phyloP scores from a whole-genome alignment of 768 basidiomycete species.

The Roridomyces roridus region DNA sequence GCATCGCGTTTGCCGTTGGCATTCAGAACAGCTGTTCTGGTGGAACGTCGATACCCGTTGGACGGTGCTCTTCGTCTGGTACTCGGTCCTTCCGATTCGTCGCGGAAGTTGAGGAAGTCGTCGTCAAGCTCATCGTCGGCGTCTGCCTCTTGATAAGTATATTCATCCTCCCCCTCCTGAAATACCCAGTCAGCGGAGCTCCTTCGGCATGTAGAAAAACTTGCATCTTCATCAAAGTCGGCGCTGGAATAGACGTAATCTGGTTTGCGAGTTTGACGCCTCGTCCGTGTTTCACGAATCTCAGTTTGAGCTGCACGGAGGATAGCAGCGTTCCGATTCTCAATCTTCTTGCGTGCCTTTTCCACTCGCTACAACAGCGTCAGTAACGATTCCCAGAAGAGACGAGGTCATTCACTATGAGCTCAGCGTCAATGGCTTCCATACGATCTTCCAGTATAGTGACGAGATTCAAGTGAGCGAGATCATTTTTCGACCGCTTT shows the following conservation, averaged over 20 bases:
- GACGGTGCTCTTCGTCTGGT: conserved; percentile 38
- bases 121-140: conserved; percentile 72
- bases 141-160: conserved; percentile 67
- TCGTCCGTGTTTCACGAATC: conserved; percentile 79
- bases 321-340: conserved; percentile 66
- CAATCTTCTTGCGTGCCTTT: conserved; percentile 70
- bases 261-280: conserved; percentile 72
- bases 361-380: conserved; percentile 65
- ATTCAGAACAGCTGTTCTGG: conserved; percentile 54
- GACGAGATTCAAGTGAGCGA: conserved; percentile 66
- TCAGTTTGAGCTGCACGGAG: conserved; percentile 66
- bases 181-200: conserved; percentile 34
- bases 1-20: conserved; percentile 59
- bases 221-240: conserved; percentile 68
- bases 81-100: conserved; percentile 50
- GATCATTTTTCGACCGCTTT: conserved; percentile 62
- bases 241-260: conserved; percentile 80
- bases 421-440: conserved; percentile 70
- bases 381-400: conserved; percentile 14
- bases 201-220: conserved; percentile 31
- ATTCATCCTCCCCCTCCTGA: conserved; percentile 71
- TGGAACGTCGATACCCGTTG: conserved; percentile 56
- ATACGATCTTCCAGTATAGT: conserved; percentile 66
- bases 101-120: conserved; percentile 48
- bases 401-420: conserved; percentile 53